phyloP scores from a whole-genome alignment of 495 filamentous ascomycete species.

The Podospora fimiseda region DNA sequence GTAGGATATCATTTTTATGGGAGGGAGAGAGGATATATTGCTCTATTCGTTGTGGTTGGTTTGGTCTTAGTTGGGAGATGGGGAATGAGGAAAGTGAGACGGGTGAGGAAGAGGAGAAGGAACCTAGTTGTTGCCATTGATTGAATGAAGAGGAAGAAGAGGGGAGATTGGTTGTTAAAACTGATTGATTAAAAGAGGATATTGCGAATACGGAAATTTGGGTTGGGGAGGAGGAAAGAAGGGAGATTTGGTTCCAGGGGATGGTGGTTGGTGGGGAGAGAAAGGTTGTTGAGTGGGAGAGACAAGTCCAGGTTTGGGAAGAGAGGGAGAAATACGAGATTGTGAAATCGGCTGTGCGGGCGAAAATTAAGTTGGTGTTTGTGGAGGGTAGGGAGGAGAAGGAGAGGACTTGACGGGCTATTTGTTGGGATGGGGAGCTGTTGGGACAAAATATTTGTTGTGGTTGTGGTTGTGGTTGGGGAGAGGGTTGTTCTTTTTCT shows the following conservation, averaged over 20 bases:
- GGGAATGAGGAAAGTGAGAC: not conserved
- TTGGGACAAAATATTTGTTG: not conserved
- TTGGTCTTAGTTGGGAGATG: not conserved
- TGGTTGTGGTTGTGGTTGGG: not conserved
- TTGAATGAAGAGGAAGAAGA: not conserved
- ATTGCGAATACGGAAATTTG: not conserved
- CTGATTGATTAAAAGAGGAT: not conserved
- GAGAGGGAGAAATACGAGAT: not conserved
- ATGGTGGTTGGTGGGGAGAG: not conserved
- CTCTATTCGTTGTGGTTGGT: not conserved
- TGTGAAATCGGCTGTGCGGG: not conserved
- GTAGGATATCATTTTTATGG: not conserved
- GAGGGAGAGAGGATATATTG: not conserved
- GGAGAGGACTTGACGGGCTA: not conserved
- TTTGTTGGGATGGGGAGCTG: not conserved
- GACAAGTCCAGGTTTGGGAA: not conserved
- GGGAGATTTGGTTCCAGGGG: not conserved
- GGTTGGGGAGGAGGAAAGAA: not conserved
- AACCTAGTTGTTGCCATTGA: not conserved
- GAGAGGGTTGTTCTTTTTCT: not conserved
- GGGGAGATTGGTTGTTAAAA: not conserved
- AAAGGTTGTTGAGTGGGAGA: not conserved
- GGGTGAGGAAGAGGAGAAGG: not conserved
- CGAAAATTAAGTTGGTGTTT: not conserved
- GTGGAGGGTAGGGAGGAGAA: not conserved